phyloP scores from a whole-genome alignment of 2,329 filamentous ascomycete species.

The Trichoderma sp. region DNA sequence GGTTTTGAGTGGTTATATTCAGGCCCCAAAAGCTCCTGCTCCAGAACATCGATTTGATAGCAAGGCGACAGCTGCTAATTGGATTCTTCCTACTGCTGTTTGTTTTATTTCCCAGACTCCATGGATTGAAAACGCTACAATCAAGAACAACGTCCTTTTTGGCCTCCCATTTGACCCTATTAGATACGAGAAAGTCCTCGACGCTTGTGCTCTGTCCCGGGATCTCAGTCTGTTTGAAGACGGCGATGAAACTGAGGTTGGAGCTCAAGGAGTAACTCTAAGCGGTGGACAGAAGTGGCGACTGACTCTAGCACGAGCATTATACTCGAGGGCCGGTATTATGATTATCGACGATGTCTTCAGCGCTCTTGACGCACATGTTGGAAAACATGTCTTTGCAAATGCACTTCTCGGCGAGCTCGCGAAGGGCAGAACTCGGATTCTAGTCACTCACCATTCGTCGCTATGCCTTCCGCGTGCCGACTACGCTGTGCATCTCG shows the following conservation, averaged over 20 bases:
- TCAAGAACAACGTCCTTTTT: slow-evolving; percentile 71
- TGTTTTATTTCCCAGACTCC: slow-evolving; percentile 56
- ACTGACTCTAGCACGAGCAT: slow-evolving; percentile 25
- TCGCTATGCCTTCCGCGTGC: slow-evolving; percentile 4
- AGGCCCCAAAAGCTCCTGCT: slow-evolving; percentile 1
- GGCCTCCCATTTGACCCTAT: slow-evolving; percentile 61
- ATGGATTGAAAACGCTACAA: slow-evolving; percentile 74
- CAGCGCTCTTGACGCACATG: slow-evolving; percentile 8
- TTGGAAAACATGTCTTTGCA: slow-evolving; percentile 7
- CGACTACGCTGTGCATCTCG: slow-evolving; percentile 32
- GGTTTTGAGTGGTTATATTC: slow-evolving; percentile 11
- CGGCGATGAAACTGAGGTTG: slow-evolving; percentile 65
- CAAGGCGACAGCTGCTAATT: not conserved
- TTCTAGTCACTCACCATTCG: slow-evolving; percentile 19
- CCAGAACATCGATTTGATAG: not conserved
- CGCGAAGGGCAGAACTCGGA: slow-evolving; percentile 17
- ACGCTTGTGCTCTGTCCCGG: slow-evolving; percentile 66
- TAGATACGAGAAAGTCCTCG: slow-evolving; percentile 65
- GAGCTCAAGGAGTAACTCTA: slow-evolving; percentile 21
- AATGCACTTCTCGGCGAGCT: slow-evolving; percentile 4
- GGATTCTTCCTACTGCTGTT: slow-evolving; percentile 2
- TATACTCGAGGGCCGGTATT: slow-evolving; percentile 23
- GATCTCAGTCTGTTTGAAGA: slow-evolving; percentile 68
- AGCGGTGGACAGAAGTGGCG: slow-evolving; percentile 24
- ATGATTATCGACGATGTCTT: slow-evolving; percentile 59